phyloP scores from a whole-genome alignment of 768 basidiomycete genomes.

The Wakefieldia striispora region DNA sequence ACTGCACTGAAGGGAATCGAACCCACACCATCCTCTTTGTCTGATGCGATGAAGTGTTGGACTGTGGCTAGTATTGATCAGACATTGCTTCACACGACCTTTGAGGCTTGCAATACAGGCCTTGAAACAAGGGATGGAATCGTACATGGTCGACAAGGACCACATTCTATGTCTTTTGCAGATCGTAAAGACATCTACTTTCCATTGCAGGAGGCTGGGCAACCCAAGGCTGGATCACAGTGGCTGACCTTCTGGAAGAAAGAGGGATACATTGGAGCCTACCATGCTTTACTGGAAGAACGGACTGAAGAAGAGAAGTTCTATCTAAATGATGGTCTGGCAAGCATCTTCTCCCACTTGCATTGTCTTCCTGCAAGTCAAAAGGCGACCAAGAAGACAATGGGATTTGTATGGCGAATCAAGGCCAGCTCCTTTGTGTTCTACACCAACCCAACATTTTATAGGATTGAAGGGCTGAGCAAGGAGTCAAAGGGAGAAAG shows the following conservation, averaged over 20 bases:
- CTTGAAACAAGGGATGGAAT: neutral
- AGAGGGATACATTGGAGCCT: constrained; percentile 2
- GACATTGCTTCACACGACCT: neutral
- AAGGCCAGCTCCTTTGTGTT: neutral
- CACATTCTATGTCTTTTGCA: neutral
- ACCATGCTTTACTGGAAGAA: neutral
- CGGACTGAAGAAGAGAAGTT: neutral
- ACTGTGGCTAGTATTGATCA: neutral
- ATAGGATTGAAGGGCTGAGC: neutral
- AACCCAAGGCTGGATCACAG: neutral
- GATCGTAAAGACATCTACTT: neutral
- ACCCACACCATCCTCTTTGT: neutral
- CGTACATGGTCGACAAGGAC: constrained; percentile 1
- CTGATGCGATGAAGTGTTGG: constrained; percentile 7
- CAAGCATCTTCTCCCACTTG: neutral
- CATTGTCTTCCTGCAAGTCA: constrained; percentile 11
- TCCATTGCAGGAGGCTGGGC: neutral
- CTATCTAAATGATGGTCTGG: neutral
- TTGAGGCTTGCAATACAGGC: constrained; percentile 9
- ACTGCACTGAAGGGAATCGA: neutral
- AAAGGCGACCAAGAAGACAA: constrained; percentile 2
- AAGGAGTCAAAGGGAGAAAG: neutral
- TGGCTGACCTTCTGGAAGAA: neutral
- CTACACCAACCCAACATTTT: constrained; percentile 2
- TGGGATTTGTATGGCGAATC: constrained; percentile 5